Conservation (phyloP, 2,329 filamentous ascomycete species). For the Trichoderma gracile region DNA sequence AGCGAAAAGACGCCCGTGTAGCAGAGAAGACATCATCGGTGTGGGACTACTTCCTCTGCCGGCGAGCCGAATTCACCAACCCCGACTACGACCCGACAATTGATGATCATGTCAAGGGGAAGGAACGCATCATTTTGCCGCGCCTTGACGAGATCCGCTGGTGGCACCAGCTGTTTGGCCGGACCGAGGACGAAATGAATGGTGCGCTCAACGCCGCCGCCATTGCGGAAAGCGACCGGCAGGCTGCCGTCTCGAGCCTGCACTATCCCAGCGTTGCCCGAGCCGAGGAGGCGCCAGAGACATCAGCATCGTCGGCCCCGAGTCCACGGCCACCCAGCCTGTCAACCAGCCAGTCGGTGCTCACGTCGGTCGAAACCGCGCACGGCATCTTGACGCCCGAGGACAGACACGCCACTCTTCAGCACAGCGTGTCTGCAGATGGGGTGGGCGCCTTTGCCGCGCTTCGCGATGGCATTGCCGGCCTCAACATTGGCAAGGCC, state of each 20-base stretch:
- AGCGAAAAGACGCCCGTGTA: conserved; percentile 70
- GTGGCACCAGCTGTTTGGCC: conserved; percentile 89
- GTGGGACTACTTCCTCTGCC: conserved; percentile 91
- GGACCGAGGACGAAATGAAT: conserved; percentile 93
- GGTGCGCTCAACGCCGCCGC: conserved; percentile 58
- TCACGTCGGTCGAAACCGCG: conserved; percentile 60
- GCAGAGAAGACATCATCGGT: conserved; percentile 78
- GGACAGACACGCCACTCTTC: conserved; percentile 40
- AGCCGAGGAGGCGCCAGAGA: conserved; percentile 33
- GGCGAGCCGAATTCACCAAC: conserved; percentile 80
- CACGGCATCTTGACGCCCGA: conserved; percentile 53
- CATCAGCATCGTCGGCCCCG: conserved; percentile 29
- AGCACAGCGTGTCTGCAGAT: conserved; percentile 50
- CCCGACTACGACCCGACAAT: conserved; percentile 71
- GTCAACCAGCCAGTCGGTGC: conserved; percentile 52
- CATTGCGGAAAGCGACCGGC: conserved; percentile 48
- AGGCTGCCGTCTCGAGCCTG: conserved; percentile 41
- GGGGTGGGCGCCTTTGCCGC: conserved; percentile 47
- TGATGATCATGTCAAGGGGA: conserved; percentile 76
- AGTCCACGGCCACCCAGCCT: conserved; percentile 45
- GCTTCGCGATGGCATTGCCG: conserved; percentile 51
- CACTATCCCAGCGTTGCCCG: conserved; percentile 36
- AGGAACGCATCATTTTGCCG: conserved; percentile 83
- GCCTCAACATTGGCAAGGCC: conserved; percentile 51
- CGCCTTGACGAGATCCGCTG: conserved; percentile 76